These are phyloP conservation scores for Boletellus ananas DNA, from an alignment of 768 basidiomycete species.

Conservation along the genomic window DNA sequence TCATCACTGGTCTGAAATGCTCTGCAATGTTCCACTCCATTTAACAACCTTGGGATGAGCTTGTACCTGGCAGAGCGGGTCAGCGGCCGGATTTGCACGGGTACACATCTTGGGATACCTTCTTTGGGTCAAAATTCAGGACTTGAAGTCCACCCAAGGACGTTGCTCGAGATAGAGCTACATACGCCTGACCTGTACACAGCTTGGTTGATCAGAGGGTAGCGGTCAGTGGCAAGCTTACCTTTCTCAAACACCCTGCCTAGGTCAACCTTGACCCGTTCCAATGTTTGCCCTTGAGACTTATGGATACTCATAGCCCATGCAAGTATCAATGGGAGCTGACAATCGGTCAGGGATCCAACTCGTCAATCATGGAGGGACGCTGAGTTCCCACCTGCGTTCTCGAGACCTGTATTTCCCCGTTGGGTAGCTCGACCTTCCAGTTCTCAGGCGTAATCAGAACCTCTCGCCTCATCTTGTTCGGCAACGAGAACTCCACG, in stretches of 20 bases:
- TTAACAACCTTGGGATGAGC: slow-evolving; percentile 68
- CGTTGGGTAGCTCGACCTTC: slow-evolving; percentile 86
- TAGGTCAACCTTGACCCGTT: slow-evolving; percentile 92
- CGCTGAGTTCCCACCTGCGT: slow-evolving; percentile 56
- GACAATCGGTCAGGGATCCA: slow-evolving; percentile 2
- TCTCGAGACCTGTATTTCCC: slow-evolving; percentile 77
- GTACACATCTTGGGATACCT: slow-evolving; percentile 42
- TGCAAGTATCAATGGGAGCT: slow-evolving; percentile 85
- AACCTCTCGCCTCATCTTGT: slow-evolving; percentile 49
- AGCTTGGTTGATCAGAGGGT: neutral
- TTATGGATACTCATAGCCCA: slow-evolving; percentile 99
- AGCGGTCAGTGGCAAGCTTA: slow-evolving; percentile 22
- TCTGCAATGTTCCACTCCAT: slow-evolving; percentile 70
- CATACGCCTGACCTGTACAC: slow-evolving; percentile 77
- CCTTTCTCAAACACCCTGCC: slow-evolving; percentile 92
- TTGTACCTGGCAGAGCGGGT: slow-evolving; percentile 45
- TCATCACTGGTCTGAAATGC: slow-evolving; percentile 29
- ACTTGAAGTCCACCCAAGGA: slow-evolving; percentile 83
- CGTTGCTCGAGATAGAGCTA: slow-evolving; percentile 86
- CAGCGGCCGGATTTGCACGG: neutral
- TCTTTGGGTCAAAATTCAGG: slow-evolving; percentile 67
- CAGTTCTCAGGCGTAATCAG: slow-evolving; percentile 70
- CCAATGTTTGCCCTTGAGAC: slow-evolving; percentile 94
- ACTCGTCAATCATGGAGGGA: neutral
- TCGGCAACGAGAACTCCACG: slow-evolving; percentile 71